Evolutionary conservation across 1,284 basidiomycete species (phyloP), one percentile per base, ranked within the genome.

Genomic region (Salmacisia buchloeana): DNA sequence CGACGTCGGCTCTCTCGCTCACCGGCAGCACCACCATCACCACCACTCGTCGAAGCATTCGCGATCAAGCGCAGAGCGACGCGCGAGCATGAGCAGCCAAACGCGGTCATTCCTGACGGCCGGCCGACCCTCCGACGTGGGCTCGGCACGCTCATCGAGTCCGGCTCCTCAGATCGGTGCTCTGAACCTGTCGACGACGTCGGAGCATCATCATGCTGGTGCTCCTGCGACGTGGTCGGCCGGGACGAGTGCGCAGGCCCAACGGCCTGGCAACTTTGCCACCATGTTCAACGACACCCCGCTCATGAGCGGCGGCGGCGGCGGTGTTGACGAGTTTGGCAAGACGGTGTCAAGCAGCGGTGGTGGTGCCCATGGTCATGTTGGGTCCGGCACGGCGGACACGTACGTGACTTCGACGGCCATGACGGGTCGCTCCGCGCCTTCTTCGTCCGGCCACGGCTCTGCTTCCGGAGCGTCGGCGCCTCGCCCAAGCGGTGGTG

Each of bases 1-100:
- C 81, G 83, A 84, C 59, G 82, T 85, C 29, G 82, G 83, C 7
- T 65, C 66, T 29, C 68, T 74, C 18, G 74, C 73, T 12, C 69
- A 73, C 45, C 57, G 64, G 13, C 65, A 70, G n/a, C 63, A 64
- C 39, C 54, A 62, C 23, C 63, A 69, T 35, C 59, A 63, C 4
- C 58, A 35, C 21, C 49, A 52, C 18, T 27, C 23, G 7, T 27
- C 31, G 13, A 31, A 29, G 29, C 1, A 18, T 18, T 18, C 23
- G 25, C 25, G 29, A 31, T 15, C 9, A 12, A 54, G 15, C 27
- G 18, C 13, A 6, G 49, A 54, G 15, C 49, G 49, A 31, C 49
- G 49, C 13, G 31, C 49, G 2, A 54, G 49, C 29, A 54, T 54
- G 13, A 29, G 49, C 27, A 54, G 49, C 27, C 49, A 54, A n/a